Evolutionary conservation across 2,329 filamentous ascomycete genomes (phyloP).

Genomic region (Leptosphaerulina australis): DNA sequence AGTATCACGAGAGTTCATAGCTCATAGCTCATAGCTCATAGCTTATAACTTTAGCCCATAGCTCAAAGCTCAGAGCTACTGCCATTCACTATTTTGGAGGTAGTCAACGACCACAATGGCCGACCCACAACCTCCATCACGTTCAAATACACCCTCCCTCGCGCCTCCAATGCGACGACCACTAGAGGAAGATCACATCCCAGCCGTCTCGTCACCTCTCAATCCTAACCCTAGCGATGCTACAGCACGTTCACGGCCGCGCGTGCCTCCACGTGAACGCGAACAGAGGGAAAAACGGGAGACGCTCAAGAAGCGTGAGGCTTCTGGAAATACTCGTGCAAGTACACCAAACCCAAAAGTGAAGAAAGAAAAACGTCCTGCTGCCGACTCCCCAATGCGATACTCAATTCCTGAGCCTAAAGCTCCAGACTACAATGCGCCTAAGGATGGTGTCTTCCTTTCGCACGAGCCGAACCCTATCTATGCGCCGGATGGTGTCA

Average conservation of each 20-base stretch:
- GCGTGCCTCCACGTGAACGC: conserved; percentile 47
- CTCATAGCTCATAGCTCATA: no score
- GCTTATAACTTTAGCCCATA: no score
- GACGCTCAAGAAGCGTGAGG: conserved; percentile 61
- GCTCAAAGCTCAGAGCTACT: neutral
- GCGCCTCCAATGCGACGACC: conserved; percentile 65
- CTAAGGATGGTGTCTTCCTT: conserved; percentile 55
- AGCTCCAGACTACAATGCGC: conserved; percentile 56
- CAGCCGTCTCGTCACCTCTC: conserved; percentile 74
- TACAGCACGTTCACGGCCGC: conserved; percentile 51
- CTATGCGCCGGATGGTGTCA: conserved; percentile 49
- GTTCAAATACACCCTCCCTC: conserved; percentile 45
- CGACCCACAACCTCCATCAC: conserved; percentile 42
- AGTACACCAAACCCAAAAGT: conserved; percentile 50
- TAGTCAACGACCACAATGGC: conserved; percentile 34
- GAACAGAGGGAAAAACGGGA: conserved; percentile 59
- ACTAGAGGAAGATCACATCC: conserved; percentile 72
- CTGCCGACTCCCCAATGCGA: conserved; percentile 55
- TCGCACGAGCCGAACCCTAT: conserved; percentile 55
- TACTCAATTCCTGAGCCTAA: conserved; percentile 58
- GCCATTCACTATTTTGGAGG: conserved; percentile 1
- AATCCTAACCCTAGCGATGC: conserved; percentile 64
- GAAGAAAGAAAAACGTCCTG: conserved; percentile 45
- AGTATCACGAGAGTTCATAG: no score
- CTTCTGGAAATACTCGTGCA: conserved; percentile 48